A percentile compares a stretch with the other conserved stretches of the same genome.
Conservation (phyloP, 1,139 yeast species). For the Debaryomycetaceae sp. region DNA sequence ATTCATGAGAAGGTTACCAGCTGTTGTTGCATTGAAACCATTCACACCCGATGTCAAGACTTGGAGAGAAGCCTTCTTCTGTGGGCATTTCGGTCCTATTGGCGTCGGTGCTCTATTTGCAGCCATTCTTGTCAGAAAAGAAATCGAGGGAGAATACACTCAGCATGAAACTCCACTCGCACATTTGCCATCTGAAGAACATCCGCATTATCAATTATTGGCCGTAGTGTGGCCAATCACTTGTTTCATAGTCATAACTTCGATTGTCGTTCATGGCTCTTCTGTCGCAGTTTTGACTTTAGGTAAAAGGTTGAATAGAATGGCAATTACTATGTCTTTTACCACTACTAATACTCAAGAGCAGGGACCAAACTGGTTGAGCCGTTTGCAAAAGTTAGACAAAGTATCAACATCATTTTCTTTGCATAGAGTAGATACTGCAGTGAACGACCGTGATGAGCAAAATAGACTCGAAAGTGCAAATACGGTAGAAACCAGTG, state of each 20-base stretch:
- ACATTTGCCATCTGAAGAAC: slow-evolving; percentile 48
- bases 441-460: slow-evolving; percentile 19
- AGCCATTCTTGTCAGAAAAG: slow-evolving; percentile 76
- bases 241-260: slow-evolving; percentile 77
- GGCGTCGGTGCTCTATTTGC: slow-evolving; percentile 98
- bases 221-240: slow-evolving; percentile 88
- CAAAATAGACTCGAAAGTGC: slow-evolving; percentile 17
- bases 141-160: slow-evolving; percentile 57
- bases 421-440: slow-evolving; percentile 75
- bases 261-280: slow-evolving; percentile 93
- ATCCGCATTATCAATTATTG: slow-evolving; percentile 66
- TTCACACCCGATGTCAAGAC: slow-evolving; percentile 87
- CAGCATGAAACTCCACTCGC: slow-evolving; percentile 61
- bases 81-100: slow-evolving; percentile 98
- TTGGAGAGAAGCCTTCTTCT: slow-evolving; percentile 94
- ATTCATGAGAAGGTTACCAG: slow-evolving; percentile 85
- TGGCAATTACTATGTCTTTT: slow-evolving; percentile 90
- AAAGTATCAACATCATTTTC: slow-evolving; percentile 72
- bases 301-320: slow-evolving; percentile 84
- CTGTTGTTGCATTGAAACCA: slow-evolving; percentile 73
- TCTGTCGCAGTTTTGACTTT: slow-evolving; percentile 91
- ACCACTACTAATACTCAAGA: slow-evolving; percentile 67
- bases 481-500: slow-evolving; percentile 58
- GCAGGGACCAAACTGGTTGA: slow-evolving; percentile 71
- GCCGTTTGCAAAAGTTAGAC: slow-evolving; percentile 78